phyloP scores from a whole-genome alignment of 2,329 filamentous ascomycete genomes.

The Xylaria digitata region DNA sequence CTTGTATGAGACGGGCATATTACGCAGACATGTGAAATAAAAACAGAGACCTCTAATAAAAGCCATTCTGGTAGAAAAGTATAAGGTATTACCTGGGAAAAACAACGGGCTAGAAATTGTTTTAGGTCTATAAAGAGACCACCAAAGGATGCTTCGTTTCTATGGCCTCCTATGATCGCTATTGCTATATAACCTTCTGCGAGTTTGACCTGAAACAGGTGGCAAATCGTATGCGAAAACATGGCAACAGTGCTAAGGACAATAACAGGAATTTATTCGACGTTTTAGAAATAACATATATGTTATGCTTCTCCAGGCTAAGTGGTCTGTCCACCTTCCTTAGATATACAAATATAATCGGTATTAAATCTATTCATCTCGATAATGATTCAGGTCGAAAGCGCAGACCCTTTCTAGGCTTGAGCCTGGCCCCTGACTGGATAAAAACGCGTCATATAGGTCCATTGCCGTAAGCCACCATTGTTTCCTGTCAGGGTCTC shows the following conservation, averaged over 20 bases:
- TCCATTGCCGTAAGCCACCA: conserved; percentile 37
- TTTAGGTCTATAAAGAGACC: too few relatives aligned
- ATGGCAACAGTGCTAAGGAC: background rate
- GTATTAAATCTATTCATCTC: conserved; percentile 11
- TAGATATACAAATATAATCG: background rate
- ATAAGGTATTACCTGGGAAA: too few relatives aligned
- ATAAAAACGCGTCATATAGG: conserved; percentile 33
- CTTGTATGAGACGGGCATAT: too few relatives aligned
- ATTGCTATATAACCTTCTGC: too few relatives aligned
- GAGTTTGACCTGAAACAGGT: too few relatives aligned
- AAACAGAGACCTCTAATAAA: too few relatives aligned
- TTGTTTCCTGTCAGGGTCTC: conserved; percentile 22
- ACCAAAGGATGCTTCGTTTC: too few relatives aligned
- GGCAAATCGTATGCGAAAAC: background rate
- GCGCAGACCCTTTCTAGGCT: conserved; percentile 34
- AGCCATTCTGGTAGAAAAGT: too few relatives aligned
- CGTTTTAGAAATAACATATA: background rate
- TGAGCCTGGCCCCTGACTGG: conserved; percentile 23
- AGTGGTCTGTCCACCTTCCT: background rate
- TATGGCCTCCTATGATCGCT: too few relatives aligned
- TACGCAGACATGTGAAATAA: too few relatives aligned
- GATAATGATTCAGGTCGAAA: conserved; percentile 33
- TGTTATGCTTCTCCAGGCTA: background rate
- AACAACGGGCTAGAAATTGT: too few relatives aligned
- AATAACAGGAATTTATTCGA: background rate